These are phyloP conservation scores for Malassezia globosa DNA, from an alignment of 1,284 basidiomycete genomes.

Conservation along the genomic window DNA sequence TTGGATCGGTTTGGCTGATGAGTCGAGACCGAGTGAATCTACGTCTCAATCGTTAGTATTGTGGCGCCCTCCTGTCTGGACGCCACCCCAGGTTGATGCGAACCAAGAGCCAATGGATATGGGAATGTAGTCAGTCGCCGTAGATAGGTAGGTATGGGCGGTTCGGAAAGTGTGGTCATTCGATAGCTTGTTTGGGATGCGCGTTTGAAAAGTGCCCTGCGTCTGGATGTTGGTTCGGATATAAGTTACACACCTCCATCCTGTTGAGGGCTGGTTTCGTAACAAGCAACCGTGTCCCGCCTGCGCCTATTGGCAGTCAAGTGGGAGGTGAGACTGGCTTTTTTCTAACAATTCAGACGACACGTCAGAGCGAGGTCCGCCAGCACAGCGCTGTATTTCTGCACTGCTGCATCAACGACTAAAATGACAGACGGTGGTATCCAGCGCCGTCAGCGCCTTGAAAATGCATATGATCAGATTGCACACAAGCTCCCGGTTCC, in stretches of 20 bases:
- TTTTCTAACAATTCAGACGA: too few relatives aligned
- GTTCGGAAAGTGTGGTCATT: not conserved
- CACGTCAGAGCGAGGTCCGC: too few relatives aligned
- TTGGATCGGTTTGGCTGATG: constrained; percentile 4
- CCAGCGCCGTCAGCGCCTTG: constrained; percentile 26
- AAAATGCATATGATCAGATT: constrained; percentile 39
- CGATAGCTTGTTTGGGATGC: too few relatives aligned
- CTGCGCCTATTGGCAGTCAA: too few relatives aligned
- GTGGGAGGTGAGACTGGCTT: too few relatives aligned
- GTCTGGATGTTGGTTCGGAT: too few relatives aligned
- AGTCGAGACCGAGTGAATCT: not conserved
- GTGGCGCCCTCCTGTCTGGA: constrained; percentile 9
- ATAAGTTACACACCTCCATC: not conserved
- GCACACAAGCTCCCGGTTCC: constrained; percentile 33
- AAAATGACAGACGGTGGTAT: constrained; percentile 3
- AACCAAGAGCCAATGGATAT: not conserved
- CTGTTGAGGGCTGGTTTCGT: not conserved
- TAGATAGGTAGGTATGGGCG: too few relatives aligned
- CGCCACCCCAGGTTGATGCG: not conserved
- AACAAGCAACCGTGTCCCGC: too few relatives aligned
- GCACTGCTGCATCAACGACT: too few relatives aligned
- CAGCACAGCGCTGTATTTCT: too few relatives aligned
- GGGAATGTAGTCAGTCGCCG: not conserved
- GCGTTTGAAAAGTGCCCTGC: too few relatives aligned
- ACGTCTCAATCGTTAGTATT: constrained; percentile 1